These are phyloP conservation scores for Pythium scleroteichum DNA, from an alignment of 352 stramenopile genomes.

Conservation along the genomic window DNA sequence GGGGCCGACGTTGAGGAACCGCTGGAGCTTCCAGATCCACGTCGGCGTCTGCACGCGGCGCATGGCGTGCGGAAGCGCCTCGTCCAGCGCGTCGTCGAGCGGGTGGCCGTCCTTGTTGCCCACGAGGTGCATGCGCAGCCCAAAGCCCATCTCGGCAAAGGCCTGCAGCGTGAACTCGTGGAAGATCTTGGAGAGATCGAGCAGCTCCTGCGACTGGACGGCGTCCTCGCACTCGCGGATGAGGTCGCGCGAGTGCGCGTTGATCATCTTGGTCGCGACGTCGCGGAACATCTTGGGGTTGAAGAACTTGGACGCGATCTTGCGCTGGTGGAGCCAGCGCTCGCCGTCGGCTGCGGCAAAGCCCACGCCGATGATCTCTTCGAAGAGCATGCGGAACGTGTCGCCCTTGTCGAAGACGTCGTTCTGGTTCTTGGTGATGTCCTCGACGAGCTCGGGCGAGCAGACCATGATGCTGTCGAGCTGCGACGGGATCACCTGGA, in stretches of 20 bases:
- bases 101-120: slow-evolving; percentile 8
- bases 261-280: slow-evolving; percentile 3
- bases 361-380: slow-evolving; percentile 16
- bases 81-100: slow-evolving; percentile 12
- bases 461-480: slow-evolving; percentile 13
- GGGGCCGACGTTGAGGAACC: slow-evolving; percentile 12
- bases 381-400: slow-evolving; percentile 1
- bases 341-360: slow-evolving; percentile 22
- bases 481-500: slow-evolving; percentile 10
- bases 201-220: slow-evolving; percentile 11
- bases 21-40: slow-evolving; percentile 24
- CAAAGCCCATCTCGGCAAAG: slow-evolving; percentile 31
- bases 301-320: slow-evolving; percentile 4
- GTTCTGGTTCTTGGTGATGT: slow-evolving; percentile 25
- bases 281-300: background rate
- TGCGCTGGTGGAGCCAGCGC: slow-evolving; percentile 15
- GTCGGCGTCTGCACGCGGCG: slow-evolving; percentile 1
- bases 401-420: slow-evolving; percentile 21
- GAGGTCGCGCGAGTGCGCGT: slow-evolving; percentile 7
- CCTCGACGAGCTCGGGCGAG: slow-evolving; percentile 19
- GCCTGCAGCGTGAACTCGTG: slow-evolving; percentile 28
- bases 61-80: slow-evolving; percentile 4
- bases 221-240: slow-evolving; percentile 4
- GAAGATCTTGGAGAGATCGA: slow-evolving; percentile 8
- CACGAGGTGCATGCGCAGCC: slow-evolving; percentile 17